Conservation (phyloP, 1,139 yeast genomes). For the Saccharomyces pastorianus region DNA sequence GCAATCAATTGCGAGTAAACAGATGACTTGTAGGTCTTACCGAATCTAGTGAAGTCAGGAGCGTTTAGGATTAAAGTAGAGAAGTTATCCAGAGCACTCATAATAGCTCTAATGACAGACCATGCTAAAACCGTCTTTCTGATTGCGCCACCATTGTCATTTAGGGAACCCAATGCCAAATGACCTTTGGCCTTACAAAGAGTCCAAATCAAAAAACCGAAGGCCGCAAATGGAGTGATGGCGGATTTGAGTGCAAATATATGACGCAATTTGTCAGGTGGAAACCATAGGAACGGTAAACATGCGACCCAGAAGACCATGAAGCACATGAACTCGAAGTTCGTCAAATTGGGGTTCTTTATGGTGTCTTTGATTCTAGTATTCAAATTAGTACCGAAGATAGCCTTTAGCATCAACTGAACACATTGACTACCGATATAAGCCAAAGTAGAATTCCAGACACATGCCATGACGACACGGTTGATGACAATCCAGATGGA, state of each 20-base stretch:
- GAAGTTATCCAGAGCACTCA: constrained; percentile 77
- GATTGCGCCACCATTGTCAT: constrained; percentile 32
- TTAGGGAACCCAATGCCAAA: constrained; percentile 23
- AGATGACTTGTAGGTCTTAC: constrained; percentile 46
- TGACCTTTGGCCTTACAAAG: constrained; percentile 37
- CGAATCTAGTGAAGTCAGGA: constrained; percentile 88
- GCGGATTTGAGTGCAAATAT: constrained; percentile 70
- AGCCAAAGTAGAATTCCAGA: constrained; percentile 79
- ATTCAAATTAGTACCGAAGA: constrained; percentile 54
- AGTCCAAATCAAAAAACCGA: constrained; percentile 74
- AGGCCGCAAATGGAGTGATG: constrained; percentile 70
- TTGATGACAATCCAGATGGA: constrained; percentile 72
- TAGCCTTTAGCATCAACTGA: constrained; percentile 57
- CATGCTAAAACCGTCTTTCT: constrained; percentile 51
- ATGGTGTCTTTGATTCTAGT: constrained; percentile 45
- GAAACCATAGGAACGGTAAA: constrained; percentile 71
- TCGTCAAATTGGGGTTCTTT: constrained; percentile 41
- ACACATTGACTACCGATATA: constrained; percentile 81
- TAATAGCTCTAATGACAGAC: constrained; percentile 68
- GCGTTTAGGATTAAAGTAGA: constrained; percentile 81
- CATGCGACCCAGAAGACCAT: constrained; percentile 71
- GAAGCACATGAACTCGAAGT: constrained; percentile 62
- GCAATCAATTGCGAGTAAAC: constrained; percentile 50
- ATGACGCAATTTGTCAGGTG: constrained; percentile 73
- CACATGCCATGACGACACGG: constrained; percentile 72